phyloP scores from a whole-genome alignment of 441 rosid species.

The Isatis lusitanica region DNA sequence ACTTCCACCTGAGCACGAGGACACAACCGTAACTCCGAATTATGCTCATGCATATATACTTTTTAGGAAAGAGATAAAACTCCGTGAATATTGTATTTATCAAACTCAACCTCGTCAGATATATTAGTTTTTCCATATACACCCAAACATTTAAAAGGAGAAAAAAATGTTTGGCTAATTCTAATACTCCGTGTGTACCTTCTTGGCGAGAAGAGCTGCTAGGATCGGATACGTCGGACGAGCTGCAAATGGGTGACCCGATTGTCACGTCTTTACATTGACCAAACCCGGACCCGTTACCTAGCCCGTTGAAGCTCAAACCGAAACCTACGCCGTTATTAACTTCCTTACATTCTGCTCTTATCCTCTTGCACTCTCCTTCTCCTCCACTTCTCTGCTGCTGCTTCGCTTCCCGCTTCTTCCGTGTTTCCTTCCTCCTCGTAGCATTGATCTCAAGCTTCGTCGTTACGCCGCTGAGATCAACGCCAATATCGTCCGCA shows the following conservation, averaged over 20 bases:
- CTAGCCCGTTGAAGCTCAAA: constrained; percentile 20
- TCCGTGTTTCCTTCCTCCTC: constrained; percentile 47
- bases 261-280: constrained; percentile 34
- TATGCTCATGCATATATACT: neutral
- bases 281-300: constrained; percentile 34
- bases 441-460: constrained; percentile 42
- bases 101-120: neutral
- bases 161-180: neutral
- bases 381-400: constrained; percentile 33
- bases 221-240: constrained; percentile 43
- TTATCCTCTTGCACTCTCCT: constrained; percentile 45
- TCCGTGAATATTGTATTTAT: neutral
- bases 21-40: neutral
- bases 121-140: neutral
- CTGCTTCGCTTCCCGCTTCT: constrained; percentile 46
- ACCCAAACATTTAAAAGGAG: neutral
- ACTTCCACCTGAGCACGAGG: constrained; percentile 46
- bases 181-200: constrained; percentile 36
- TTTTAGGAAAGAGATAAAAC: neutral
- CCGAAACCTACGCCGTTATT: constrained; percentile 20
- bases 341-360: constrained; percentile 16
- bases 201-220: constrained; percentile 47
- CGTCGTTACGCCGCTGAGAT: constrained; percentile 15
- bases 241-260: constrained; percentile 45
- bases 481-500: neutral